Conservation (phyloP, 768 basidiomycete genomes). For the Terana coerulea region DNA sequence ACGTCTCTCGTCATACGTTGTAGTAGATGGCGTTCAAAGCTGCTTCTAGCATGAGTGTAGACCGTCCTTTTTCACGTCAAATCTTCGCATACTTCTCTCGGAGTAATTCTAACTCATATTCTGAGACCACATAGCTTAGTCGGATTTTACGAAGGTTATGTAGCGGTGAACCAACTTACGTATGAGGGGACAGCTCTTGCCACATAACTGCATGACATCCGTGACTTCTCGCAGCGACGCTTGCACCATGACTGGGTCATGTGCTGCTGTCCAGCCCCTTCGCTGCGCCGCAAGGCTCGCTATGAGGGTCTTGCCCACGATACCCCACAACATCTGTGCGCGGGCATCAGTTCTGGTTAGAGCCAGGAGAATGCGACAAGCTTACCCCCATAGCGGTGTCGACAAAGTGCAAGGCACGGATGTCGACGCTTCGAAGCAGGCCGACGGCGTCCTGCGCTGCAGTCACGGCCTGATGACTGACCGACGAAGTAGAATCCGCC, state of each 20-base stretch:
- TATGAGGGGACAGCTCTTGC: not conserved
- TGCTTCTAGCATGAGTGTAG: not conserved
- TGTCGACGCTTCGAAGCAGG: not conserved
- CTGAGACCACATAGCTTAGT: too few species aligned
- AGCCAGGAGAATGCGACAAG: not conserved
- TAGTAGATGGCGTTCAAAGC: not conserved
- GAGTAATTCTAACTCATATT: not conserved
- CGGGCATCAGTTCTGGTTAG: not conserved
- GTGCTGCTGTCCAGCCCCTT: not conserved
- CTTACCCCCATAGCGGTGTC: not conserved
- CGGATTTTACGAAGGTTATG: too few species aligned
- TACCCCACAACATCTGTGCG: conserved; percentile 4
- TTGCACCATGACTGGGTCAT: not conserved
- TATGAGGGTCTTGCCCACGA: not conserved
- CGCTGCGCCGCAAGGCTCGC: not conserved
- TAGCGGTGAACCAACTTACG: not conserved
- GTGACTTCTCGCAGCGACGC: not conserved
- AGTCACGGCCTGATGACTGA: not conserved
- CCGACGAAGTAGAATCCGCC: not conserved
- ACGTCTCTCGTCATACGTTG: not conserved
- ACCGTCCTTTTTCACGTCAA: too few species aligned
- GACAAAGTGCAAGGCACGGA: not conserved
- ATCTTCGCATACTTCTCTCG: too few species aligned
- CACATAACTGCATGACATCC: not conserved
- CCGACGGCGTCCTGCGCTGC: not conserved